phyloP scores from a whole-genome alignment of 148 eudicot species.

The Oxyria digyna region DNA sequence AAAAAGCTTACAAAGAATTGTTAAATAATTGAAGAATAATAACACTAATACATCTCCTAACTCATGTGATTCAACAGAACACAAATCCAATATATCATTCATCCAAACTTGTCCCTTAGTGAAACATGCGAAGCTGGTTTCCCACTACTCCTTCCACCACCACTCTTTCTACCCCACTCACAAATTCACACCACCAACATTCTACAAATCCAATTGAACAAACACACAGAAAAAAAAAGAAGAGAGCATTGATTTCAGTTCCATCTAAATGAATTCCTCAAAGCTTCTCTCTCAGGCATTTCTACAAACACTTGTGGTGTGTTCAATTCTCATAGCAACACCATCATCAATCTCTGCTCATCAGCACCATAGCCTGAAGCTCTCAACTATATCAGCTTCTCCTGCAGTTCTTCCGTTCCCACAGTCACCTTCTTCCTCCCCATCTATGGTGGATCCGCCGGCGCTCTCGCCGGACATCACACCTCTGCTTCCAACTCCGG shows the following conservation, averaged over 20 bases:
- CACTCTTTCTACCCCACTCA: not conserved
- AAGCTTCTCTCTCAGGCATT: conserved; percentile 2
- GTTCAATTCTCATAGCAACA: not conserved
- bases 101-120: conserved; percentile 25
- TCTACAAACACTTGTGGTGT: not conserved
- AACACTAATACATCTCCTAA: conserved; percentile 11
- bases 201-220: not conserved
- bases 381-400: conserved; percentile 22
- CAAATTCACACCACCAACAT: not conserved
- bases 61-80: conserved; percentile 13
- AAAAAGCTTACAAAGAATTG: not conserved
- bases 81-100: conserved; percentile 7
- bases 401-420: conserved; percentile 24
- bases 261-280: conserved; percentile 19
- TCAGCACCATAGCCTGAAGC: not conserved
- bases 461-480: conserved; percentile 10
- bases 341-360: not conserved
- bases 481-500: conserved; percentile 29
- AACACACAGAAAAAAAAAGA: not conserved
- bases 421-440: not conserved
- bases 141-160: conserved; percentile 5
- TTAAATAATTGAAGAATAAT: not conserved
- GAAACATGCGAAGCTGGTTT: conserved; percentile 28
- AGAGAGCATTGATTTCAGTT: conserved; percentile 2
- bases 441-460: conserved; percentile 15